Conservation (phyloP, 1,139 yeast species). For the Yamadazyma songkhlaensis region DNA sequence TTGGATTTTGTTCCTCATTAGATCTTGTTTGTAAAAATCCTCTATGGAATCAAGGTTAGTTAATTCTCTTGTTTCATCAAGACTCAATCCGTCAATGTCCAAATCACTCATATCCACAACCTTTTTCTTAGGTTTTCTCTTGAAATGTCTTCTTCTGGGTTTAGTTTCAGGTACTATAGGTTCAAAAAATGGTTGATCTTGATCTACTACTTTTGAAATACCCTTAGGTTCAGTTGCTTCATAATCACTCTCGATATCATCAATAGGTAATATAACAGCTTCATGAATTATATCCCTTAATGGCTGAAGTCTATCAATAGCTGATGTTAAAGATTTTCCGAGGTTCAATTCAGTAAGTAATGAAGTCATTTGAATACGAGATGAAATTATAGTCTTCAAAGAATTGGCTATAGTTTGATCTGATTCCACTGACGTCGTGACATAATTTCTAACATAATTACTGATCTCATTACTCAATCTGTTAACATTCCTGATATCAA, state of each 20-base stretch:
- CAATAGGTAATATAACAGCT: conserved; percentile 49
- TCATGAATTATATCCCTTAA: conserved; percentile 50
- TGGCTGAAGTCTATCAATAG: conserved; percentile 57
- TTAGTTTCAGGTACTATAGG: conserved; percentile 44
- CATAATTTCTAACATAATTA: conserved; percentile 9
- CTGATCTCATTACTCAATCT: conserved; percentile 12
- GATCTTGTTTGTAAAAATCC: conserved; percentile 50
- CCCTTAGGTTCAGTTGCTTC: conserved; percentile 52
- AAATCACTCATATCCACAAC: conserved; percentile 26
- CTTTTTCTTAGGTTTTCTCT: conserved; percentile 1
- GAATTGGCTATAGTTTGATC: conserved; percentile 8
- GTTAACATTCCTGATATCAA: conserved; percentile 9
- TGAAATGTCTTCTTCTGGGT: conserved; percentile 5
- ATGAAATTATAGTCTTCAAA: conserved; percentile 33
- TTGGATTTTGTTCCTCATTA: conserved; percentile 57
- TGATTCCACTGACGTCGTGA: conserved; percentile 1
- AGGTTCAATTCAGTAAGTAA: conserved; percentile 49
- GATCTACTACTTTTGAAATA: conserved; percentile 47
- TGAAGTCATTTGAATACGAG: conserved; percentile 47
- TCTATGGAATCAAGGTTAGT: conserved; percentile 40
- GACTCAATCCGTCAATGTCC: conserved; percentile 36
- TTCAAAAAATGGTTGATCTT: conserved; percentile 45
- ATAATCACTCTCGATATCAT: conserved; percentile 26
- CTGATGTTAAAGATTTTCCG: conserved; percentile 51
- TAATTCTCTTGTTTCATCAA: conserved; percentile 34